These are phyloP conservation scores for Penicillium alfredii DNA, from an alignment of 495 filamentous ascomycete genomes.

Conservation along the genomic window DNA sequence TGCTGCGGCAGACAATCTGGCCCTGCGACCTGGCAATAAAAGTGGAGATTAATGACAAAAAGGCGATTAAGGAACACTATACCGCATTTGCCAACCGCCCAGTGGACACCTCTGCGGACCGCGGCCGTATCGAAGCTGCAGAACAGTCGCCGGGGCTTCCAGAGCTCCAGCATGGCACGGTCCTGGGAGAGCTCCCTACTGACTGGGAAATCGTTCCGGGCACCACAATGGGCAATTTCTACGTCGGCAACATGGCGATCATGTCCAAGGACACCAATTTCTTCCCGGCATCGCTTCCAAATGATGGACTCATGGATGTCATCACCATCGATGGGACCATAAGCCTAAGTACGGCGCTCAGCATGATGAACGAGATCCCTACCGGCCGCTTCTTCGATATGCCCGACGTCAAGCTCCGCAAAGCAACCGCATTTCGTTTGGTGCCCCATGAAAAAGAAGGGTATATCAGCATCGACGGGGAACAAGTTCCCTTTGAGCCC, in stretches of 20 bases:
- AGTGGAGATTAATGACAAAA: constrained; percentile 72
- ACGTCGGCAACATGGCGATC: constrained; percentile 89
- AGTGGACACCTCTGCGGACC: constrained; percentile 13
- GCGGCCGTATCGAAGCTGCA: constrained; percentile 18
- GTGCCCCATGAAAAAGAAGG: constrained; percentile 64
- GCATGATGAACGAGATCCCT: constrained; percentile 64
- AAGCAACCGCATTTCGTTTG: constrained; percentile 76
- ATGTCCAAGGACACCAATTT: constrained; percentile 84
- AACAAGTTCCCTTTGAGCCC: constrained; percentile 74
- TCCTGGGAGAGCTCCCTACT: constrained; percentile 66
- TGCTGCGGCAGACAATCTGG: constrained; percentile 68
- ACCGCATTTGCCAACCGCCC: constrained; percentile 40
- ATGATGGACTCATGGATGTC: constrained; percentile 82
- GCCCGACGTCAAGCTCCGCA: constrained; percentile 70
- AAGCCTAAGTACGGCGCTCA: constrained; percentile 52
- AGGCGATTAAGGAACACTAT: constrained; percentile 68
- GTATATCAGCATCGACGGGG: constrained; percentile 93
- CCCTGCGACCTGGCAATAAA: constrained; percentile 86
- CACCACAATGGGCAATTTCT: constrained; percentile 84
- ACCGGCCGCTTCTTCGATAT: constrained; percentile 70
- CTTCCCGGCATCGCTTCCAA: constrained; percentile 78
- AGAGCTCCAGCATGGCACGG: constrained; percentile 67
- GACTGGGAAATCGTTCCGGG: constrained; percentile 67
- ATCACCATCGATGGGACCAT: constrained; percentile 75
- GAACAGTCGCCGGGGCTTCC: constrained; percentile 55